phyloP scores from a whole-genome alignment of 257 asterid genomes.

The Parsonsia alboflavescens region DNA sequence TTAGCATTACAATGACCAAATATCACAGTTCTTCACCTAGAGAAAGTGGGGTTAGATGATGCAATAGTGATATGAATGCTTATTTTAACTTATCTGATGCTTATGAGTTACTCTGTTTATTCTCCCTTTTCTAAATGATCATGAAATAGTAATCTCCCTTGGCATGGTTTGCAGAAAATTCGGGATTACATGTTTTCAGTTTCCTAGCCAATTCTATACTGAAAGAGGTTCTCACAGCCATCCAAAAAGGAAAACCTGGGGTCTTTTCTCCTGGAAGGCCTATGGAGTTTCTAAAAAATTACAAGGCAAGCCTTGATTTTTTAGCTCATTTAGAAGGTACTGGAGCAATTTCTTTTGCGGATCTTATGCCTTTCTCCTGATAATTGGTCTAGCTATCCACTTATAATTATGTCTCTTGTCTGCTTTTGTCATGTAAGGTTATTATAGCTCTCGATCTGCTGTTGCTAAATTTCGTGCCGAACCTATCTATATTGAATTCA shows the following conservation, averaged over 20 bases:
- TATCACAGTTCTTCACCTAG: background rate
- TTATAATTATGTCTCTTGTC: background rate
- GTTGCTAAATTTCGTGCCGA: slow-evolving; percentile 73
- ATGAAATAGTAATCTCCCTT: slow-evolving; percentile 19
- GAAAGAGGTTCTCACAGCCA: slow-evolving; percentile 78
- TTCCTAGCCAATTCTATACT: slow-evolving; percentile 91
- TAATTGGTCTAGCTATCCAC: background rate
- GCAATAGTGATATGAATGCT: background rate
- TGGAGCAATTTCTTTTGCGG: slow-evolving; percentile 8
- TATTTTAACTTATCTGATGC: background rate
- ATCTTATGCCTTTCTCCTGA: background rate
- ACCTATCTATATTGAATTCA: slow-evolving; percentile 72
- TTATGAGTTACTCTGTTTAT: background rate
- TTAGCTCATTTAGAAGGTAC: slow-evolving; percentile 85
- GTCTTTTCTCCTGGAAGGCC: slow-evolving; percentile 99
- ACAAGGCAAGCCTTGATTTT: slow-evolving; percentile 82
- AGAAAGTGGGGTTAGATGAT: background rate
- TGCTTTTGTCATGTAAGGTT: slow-evolving; percentile 42
- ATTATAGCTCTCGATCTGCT: slow-evolving; percentile 61
- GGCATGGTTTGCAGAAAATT: slow-evolving; percentile 59
- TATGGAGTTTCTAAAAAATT: slow-evolving; percentile 71
- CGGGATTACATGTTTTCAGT: slow-evolving; percentile 95
- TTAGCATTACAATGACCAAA: background rate
- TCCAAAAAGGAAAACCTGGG: slow-evolving; percentile 87
- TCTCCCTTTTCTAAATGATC: background rate